phyloP scores from a whole-genome alignment of 352 stramenopile species.

The Globisporangium cylindrosporum region DNA sequence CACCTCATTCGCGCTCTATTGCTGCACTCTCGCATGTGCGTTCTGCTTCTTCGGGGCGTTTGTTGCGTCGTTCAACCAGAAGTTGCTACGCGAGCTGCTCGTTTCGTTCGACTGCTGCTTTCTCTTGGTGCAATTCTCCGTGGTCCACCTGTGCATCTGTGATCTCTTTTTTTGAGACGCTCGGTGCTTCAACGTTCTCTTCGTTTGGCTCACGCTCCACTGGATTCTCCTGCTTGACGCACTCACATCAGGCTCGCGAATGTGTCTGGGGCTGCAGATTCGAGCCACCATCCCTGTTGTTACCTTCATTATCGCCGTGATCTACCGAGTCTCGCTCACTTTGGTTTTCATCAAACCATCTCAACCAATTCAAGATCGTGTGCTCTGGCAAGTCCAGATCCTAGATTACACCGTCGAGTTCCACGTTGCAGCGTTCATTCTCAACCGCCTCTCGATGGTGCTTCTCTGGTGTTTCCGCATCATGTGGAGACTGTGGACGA shows the following conservation, averaged over 20 bases:
- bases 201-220: constrained; percentile 23
- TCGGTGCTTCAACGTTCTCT: constrained; percentile 8
- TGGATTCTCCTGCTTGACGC: constrained; percentile 26
- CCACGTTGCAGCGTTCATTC: constrained; percentile 2
- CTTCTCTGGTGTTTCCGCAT: constrained; percentile 3
- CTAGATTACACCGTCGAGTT: constrained; percentile 1
- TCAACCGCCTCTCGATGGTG: constrained; percentile 5
- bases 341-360: constrained; percentile 5
- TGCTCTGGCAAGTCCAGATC: constrained; percentile 1
- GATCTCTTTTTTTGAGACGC: constrained; percentile 26
- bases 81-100: constrained; percentile 3
- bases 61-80: constrained; percentile 1
- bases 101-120: constrained; percentile 31
- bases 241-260: constrained; percentile 17
- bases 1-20: not conserved
- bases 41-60: constrained; percentile 5
- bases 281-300: constrained; percentile 1
- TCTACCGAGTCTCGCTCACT: constrained; percentile 2
- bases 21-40: not conserved
- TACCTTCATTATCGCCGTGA: not conserved
- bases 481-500: not conserved
- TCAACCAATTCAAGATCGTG: not conserved
- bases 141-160: constrained; percentile 18
- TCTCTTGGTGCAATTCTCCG: constrained; percentile 26
- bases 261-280: constrained; percentile 9